Evolutionary conservation across 2,329 filamentous ascomycete species (phyloP).

Genomic region (Ophiostoma australiae): DNA sequence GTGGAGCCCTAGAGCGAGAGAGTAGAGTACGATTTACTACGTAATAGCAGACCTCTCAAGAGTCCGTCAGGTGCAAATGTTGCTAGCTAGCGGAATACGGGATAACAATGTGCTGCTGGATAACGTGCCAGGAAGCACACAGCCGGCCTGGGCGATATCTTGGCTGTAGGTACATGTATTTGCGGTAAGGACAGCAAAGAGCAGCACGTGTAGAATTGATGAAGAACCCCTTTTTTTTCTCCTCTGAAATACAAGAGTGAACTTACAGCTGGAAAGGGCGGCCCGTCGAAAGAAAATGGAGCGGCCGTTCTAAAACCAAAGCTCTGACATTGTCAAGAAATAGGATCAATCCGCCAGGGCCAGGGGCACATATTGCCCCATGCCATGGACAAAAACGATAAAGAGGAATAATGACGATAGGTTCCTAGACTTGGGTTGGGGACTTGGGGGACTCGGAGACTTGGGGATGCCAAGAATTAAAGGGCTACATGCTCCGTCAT

Average conservation of each 20-base stretch:
- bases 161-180: too few relatives aligned
- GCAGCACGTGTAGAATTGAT: too few relatives aligned
- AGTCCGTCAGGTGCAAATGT: background rate
- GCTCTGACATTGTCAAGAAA: background rate
- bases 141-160: background rate
- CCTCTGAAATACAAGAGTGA: background rate
- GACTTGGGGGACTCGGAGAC: too few relatives aligned
- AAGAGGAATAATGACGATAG: background rate
- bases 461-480: slow-evolving; percentile 4
- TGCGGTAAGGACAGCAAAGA: background rate
- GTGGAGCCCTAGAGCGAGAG: background rate
- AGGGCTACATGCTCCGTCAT: slow-evolving; percentile 10
- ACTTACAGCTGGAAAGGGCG: background rate
- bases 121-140: slow-evolving; percentile 1
- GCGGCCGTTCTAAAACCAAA: background rate
- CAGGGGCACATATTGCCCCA: background rate
- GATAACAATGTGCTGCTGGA: background rate
- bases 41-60: background rate
- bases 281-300: background rate
- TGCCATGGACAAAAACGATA: background rate
- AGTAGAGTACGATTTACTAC: background rate
- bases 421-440: too few relatives aligned
- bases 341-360: background rate
- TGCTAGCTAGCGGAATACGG: background rate
- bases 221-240: too few relatives aligned